Evolutionary conservation across 2,329 filamentous ascomycete genomes (phyloP).

Genomic region (Sporothrix sp.): DNA sequence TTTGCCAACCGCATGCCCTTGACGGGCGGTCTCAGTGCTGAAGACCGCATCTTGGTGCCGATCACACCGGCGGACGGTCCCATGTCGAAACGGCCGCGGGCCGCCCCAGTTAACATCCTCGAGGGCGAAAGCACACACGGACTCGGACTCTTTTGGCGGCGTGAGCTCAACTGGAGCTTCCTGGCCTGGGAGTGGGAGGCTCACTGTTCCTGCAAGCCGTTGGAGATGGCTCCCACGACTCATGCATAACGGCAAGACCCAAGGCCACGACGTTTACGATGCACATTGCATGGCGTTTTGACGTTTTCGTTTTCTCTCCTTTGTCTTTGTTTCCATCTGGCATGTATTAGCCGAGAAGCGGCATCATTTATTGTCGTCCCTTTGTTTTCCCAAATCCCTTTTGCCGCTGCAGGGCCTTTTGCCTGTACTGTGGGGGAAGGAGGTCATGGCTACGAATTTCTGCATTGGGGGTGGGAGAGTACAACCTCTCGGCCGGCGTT

Average conservation of each 20-base stretch:
- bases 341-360: neutral
- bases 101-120: neutral
- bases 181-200: conserved; percentile 68
- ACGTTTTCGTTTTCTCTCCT: neutral
- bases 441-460: neutral
- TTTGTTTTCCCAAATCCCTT: neutral
- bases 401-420: neutral
- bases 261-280: neutral
- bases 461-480: neutral
- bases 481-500: neutral
- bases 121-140: conserved; percentile 32
- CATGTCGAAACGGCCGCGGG: neutral
- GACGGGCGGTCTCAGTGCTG: conserved; percentile 75
- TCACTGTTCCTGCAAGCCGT: conserved; percentile 28
- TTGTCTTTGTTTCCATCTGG: neutral
- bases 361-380: neutral
- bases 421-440: neutral
- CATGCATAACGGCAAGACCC: conserved; percentile 14
- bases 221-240: conserved; percentile 15
- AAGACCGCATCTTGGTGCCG: conserved; percentile 42
- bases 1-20: conserved; percentile 70
- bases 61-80: neutral
- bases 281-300: neutral
- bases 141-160: conserved; percentile 60
- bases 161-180: conserved; percentile 79